These are phyloP conservation scores for Fraxinus baroniana DNA, from an alignment of 305 asterid genomes.

Conservation along the genomic window DNA sequence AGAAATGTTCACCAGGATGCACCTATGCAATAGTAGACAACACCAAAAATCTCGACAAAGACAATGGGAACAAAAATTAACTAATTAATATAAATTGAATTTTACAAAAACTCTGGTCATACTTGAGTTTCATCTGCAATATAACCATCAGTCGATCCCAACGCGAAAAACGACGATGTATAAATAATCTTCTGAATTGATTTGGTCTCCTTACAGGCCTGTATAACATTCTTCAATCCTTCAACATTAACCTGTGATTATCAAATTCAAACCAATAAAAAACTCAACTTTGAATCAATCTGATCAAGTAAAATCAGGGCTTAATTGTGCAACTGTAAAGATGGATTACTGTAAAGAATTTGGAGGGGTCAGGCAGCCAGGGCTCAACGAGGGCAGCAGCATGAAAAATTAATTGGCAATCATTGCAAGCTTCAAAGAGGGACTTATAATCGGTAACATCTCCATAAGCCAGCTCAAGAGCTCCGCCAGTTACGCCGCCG, in stretches of 20 bases:
- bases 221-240: constrained; percentile 76
- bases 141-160: constrained; percentile 82
- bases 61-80: not conserved
- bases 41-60: not conserved
- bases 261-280: not conserved
- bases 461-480: constrained; percentile 66
- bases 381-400: constrained; percentile 91
- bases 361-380: constrained; percentile 83
- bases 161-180: constrained; percentile 86
- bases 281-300: constrained; percentile 1
- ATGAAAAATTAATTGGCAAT: constrained; percentile 81
- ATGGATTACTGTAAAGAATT: constrained; percentile 47
- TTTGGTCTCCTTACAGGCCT: constrained; percentile 56
- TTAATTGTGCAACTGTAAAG: not conserved
- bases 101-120: not conserved
- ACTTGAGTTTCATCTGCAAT: constrained; percentile 82
- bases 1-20: constrained; percentile 58
- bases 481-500: constrained; percentile 38
- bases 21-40: constrained; percentile 37
- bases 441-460: constrained; percentile 79
- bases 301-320: not conserved
- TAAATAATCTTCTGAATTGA: constrained; percentile 67
- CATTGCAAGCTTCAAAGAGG: constrained; percentile 63
- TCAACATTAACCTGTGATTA: constrained; percentile 73
- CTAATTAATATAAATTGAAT: not conserved